These are phyloP conservation scores for Trametes maxima DNA, from an alignment of 768 basidiomycete species.

Conservation along the genomic window DNA sequence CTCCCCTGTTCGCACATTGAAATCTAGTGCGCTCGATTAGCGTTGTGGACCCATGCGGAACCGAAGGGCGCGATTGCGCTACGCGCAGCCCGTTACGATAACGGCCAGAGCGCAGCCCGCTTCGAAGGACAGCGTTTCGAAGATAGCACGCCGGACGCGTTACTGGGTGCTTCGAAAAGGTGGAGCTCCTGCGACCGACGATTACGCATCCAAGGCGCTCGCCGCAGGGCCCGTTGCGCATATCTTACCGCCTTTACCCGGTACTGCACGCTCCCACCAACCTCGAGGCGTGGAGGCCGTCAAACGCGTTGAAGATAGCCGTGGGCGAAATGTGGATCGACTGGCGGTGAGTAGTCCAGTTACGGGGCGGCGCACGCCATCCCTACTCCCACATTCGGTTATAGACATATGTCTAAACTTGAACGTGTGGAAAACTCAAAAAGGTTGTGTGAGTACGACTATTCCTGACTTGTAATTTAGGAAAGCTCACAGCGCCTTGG, in stretches of 20 bases:
- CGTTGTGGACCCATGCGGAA: background rate
- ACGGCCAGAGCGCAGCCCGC: background rate
- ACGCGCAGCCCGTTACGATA: background rate
- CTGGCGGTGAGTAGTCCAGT: background rate
- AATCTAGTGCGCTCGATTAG: background rate
- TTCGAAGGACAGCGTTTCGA: background rate
- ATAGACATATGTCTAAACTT: background rate
- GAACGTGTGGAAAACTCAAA: background rate
- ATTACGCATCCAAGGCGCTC: background rate
- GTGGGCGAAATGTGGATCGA: background rate
- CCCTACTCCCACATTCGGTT: background rate
- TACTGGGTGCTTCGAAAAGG: background rate
- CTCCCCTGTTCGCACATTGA: conserved; percentile 1
- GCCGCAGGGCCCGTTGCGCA: background rate
- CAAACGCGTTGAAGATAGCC: background rate
- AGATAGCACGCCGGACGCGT: background rate
- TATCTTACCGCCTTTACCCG: background rate
- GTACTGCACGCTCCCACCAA: background rate
- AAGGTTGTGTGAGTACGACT: background rate
- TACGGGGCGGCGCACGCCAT: background rate
- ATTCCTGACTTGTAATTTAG: background rate
- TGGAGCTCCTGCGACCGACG: background rate
- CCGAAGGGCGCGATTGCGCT: background rate
- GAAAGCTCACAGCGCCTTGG: background rate
- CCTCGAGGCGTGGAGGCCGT: background rate